phyloP scores from a whole-genome alignment of 2,329 filamentous ascomycete species.

The Shiraia bambusicola region DNA sequence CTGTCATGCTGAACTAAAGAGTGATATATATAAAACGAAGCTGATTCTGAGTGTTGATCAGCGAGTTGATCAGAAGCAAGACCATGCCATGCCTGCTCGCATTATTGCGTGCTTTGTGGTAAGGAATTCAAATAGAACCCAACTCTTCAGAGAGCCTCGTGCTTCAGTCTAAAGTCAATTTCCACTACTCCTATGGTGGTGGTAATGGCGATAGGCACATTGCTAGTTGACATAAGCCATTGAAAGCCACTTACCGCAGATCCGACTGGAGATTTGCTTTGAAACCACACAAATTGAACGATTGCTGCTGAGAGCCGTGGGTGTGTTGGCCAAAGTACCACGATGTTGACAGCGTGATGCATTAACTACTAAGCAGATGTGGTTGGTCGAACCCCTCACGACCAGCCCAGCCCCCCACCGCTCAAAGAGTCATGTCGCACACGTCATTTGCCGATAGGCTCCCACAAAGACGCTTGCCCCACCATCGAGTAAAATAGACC shows the following conservation, averaged over 20 bases:
- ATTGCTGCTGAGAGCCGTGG: neutral
- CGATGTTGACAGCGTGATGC: conserved; percentile 10
- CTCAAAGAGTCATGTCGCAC: neutral
- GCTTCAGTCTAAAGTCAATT: no score
- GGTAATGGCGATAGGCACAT: no score
- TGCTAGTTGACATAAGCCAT: neutral
- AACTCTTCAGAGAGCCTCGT: no score
- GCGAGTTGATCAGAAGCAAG: no score
- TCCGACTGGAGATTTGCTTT: neutral
- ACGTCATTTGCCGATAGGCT: neutral
- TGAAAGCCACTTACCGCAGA: conserved; percentile 6
- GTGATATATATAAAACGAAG: neutral
- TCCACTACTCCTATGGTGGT: no score
- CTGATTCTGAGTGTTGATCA: no score
- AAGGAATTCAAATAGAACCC: no score
- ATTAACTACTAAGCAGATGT: conserved; percentile 9
- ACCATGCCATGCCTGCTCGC: no score
- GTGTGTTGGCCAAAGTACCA: conserved; percentile 9
- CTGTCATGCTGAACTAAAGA: conserved; percentile 59
- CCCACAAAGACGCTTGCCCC: neutral
- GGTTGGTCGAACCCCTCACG: conserved; percentile 16
- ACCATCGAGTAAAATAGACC: neutral
- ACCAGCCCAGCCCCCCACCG: conserved; percentile 2
- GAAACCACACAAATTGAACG: neutral
- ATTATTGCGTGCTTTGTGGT: no score